Base-by-base conservation (phyloP, 805 yeast species). In the Dipodascopsis uninucleata region DNA sequence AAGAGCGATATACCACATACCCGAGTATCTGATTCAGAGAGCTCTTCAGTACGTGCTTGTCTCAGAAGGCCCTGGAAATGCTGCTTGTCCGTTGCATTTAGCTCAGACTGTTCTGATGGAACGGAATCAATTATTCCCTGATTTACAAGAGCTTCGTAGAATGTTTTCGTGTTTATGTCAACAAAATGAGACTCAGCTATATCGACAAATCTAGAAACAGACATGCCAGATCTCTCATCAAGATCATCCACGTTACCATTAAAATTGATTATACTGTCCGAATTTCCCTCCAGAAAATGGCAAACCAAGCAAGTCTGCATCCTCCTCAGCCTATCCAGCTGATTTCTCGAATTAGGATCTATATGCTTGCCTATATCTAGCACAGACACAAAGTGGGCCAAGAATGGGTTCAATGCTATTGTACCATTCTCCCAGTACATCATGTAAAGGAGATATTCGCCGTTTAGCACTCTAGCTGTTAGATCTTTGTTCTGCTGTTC, bases 91-190 rank as follows among this genome's bases (percentile, higher is more conserved):
- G 41, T 22, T 4, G 42, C 33, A 28, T 28, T 20, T 29, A 24
- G 37, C 8, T 23, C 9, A 9, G 8, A 8, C 5, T 9, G 33
- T 34, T 14, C 40, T 39, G 12, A 41, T 28, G n/a, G 22, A 29
- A 8, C 45, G 40, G 49, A 41, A 31, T 43, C 49, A 24, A 47
- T 9, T 16, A 47, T 41, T 9, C 52, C 52, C 31, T 43, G 52
- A 24, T 43, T 43, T 14, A 47, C 45, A 10, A 47, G 28, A 7
- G 52, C 52, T 17, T 28, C 52, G 14, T 23, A 17, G 25, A 47
- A 47, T 34, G 37, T 29, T 10, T 32, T 37, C 20, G 41, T 39
- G 17, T 43, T 43, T 17, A 47, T 31, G 28, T 47, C 49, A n/a
- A 36, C 22, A 17, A 40, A 17, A 22, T 43, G 18, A n/a, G 18